Conservation (phyloP, 2,329 filamentous ascomycete species). For the Fusarium sambucinum region DNA sequence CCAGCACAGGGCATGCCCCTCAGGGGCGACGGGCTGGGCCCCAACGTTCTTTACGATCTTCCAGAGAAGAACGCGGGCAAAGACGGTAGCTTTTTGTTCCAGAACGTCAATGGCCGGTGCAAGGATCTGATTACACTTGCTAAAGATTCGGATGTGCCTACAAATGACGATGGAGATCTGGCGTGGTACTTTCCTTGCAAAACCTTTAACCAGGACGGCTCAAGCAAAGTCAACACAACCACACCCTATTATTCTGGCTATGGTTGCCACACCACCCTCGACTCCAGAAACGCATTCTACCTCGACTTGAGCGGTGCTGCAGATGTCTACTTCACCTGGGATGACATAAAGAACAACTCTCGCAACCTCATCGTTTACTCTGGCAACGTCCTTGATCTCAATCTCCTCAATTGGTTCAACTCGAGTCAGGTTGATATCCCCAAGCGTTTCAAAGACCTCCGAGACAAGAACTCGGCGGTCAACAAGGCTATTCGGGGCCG, state of each 20-base stretch:
- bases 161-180: conserved; percentile 76
- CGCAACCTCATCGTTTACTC: conserved; percentile 96
- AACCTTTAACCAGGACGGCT: conserved; percentile 93
- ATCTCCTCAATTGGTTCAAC: conserved; percentile 93
- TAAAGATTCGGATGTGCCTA: conserved; percentile 80
- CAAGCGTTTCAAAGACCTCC: conserved; percentile 81
- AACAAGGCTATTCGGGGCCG: conserved; percentile 79
- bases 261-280: conserved; percentile 83
- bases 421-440: conserved; percentile 81
- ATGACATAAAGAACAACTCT: conserved; percentile 87
- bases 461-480: conserved; percentile 70
- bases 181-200: conserved; percentile 98
- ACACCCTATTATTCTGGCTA: conserved; percentile 85
- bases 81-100: conserved; percentile 97
- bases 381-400: conserved; percentile 89
- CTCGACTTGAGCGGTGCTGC: conserved; percentile 73
- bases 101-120: conserved; percentile 97
- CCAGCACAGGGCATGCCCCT: conserved; percentile 80
- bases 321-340: conserved; percentile 96
- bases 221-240: conserved; percentile 79
- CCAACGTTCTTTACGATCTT: conserved; percentile 91
- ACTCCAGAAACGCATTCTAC: conserved; percentile 81
- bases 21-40: conserved; percentile 59
- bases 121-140: conserved; percentile 86
- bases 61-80: conserved; percentile 83